These are phyloP conservation scores for Neonectria sp. DNA, from an alignment of 2,329 filamentous ascomycete genomes.

Conservation along the genomic window DNA sequence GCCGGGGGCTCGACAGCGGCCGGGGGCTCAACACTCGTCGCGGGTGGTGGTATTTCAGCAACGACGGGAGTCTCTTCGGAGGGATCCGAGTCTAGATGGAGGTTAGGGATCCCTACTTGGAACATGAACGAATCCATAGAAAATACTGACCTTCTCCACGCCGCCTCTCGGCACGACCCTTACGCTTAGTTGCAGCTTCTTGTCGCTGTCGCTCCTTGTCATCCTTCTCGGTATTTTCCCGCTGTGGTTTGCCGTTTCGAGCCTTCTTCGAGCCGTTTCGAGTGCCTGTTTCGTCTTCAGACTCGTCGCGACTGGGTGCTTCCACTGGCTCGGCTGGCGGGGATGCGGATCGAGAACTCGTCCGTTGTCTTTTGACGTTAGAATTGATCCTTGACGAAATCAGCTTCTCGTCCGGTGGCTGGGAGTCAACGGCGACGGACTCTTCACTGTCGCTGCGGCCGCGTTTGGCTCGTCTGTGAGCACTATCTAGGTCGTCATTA, in stretches of 20 bases:
- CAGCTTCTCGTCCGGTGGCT: conserved; percentile 41
- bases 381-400: conserved; percentile 73
- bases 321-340: conserved; percentile 64
- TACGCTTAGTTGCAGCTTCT: conserved; percentile 84
- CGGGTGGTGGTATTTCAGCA: conserved; percentile 45
- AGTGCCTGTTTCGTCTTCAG: conserved; percentile 76
- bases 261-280: conserved; percentile 72
- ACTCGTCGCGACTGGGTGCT: conserved; percentile 71
- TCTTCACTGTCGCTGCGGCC: conserved; percentile 94
- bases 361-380: conserved; percentile 85
- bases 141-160: conserved; percentile 79
- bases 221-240: conserved; percentile 77
- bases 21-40: conserved; percentile 52
- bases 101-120: conserved; percentile 31
- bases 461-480: conserved; percentile 81
- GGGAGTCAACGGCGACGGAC: conserved; percentile 69
- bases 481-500: conserved; percentile 64
- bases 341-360: conserved; percentile 80
- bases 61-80: conserved; percentile 77
- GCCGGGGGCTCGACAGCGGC: conserved; percentile 46
- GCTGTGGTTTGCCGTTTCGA: conserved; percentile 72
- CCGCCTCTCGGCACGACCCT: conserved; percentile 85
- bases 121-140: not conserved
- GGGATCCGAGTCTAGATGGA: conserved; percentile 75
- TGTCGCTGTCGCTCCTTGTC: conserved; percentile 81